Evolutionary conservation across 345 rosid genomes (phyloP).

Genomic region (rapeseed (Brassica napus)): Da-Ae NC_063448.1:45948501-45949000

Average conservation of each 20-base stretch:
- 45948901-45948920: neutral
- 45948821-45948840: slow-evolving; percentile 2
- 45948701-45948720: neutral
- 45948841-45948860: neutral
- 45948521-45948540: slow-evolving; percentile 48
- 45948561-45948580: slow-evolving; percentile 94
- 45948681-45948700: slow-evolving; percentile 87
- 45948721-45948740: slow-evolving; percentile 4
- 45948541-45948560: slow-evolving; percentile 96
- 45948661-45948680: slow-evolving; percentile 95
- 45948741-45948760: slow-evolving; percentile 10
- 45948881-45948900: slow-evolving; percentile 9
- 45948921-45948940: neutral
- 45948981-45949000: neutral
- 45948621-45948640: slow-evolving; percentile 77
- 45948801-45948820: neutral
- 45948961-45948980: neutral
- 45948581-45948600: slow-evolving; percentile 77
- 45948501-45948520: neutral
- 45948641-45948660: slow-evolving; percentile 85
- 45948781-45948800: neutral
- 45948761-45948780: neutral
- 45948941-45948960: neutral
- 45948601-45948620: slow-evolving; percentile 80
- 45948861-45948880: slow-evolving; percentile 12